A percentile compares a stretch with the other conserved stretches of the same genome.
These are phyloP conservation scores for Paratrypanosoma confusum DNA, from an alignment of 208 protist species.

Conservation along the genomic window DNA sequence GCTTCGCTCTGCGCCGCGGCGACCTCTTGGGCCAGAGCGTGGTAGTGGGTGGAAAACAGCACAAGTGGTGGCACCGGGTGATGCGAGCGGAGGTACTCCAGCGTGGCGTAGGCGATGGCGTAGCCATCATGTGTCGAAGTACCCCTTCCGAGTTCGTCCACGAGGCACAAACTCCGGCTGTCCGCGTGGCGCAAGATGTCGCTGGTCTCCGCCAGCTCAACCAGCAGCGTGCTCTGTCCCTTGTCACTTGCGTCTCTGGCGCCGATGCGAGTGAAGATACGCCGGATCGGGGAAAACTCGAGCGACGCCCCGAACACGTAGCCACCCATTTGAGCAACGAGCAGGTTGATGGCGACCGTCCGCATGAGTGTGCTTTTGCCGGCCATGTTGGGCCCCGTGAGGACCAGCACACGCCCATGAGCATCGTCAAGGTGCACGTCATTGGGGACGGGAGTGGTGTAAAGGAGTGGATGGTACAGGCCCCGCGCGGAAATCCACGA, in stretches of 20 bases:
- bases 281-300: slow-evolving; percentile 75
- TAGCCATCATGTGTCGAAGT: slow-evolving; percentile 97
- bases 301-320: slow-evolving; percentile 74
- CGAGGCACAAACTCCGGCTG: slow-evolving; percentile 90
- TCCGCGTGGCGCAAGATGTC: slow-evolving; percentile 87
- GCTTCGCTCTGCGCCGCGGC: not conserved
- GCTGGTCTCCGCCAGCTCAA: slow-evolving; percentile 92
- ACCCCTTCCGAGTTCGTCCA: slow-evolving; percentile 97
- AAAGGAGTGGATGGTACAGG: slow-evolving; percentile 27
- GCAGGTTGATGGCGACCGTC: slow-evolving; percentile 87
- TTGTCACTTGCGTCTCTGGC: slow-evolving; percentile 93
- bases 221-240: slow-evolving; percentile 97
- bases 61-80: slow-evolving; percentile 46
- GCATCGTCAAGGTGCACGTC: slow-evolving; percentile 21
- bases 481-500: slow-evolving; percentile 13
- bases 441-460: slow-evolving; percentile 63
- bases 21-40: slow-evolving; percentile 87
- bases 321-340: slow-evolving; percentile 97
- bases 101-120: slow-evolving; percentile 94
- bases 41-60: slow-evolving; percentile 98
- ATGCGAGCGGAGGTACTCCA: slow-evolving; percentile 51
- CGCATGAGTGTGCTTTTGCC: slow-evolving; percentile 97
- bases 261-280: slow-evolving; percentile 97
- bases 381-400: slow-evolving; percentile 99
- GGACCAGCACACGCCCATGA: slow-evolving; percentile 59